phyloP scores from a whole-genome alignment of 1,284 basidiomycete species.

The Cystobasidiaceae sp. region DNA sequence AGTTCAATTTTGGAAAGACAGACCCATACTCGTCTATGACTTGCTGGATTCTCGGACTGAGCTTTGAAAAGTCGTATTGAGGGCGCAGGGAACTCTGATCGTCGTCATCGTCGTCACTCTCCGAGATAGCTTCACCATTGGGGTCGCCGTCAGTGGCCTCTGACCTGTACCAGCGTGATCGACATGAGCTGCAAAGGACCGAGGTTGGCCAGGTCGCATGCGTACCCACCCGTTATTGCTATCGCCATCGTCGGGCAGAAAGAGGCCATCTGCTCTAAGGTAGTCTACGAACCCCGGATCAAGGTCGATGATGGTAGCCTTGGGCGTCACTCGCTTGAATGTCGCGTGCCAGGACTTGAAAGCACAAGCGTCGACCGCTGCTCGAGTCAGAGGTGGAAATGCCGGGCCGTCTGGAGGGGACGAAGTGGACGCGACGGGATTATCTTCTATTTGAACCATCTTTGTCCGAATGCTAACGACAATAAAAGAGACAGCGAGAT shows the following conservation, averaged over 20 bases:
- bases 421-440: not conserved
- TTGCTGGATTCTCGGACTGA: conserved; percentile 67
- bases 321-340: conserved; percentile 66
- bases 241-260: conserved; percentile 76
- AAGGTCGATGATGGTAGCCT: conserved; percentile 71
- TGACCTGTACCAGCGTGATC: conserved; percentile 50
- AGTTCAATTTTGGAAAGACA: conserved; percentile 93
- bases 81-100: conserved; percentile 32
- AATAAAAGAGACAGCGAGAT: too few species aligned
- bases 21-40: conserved; percentile 68
- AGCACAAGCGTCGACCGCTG: conserved; percentile 66
- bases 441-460: not conserved
- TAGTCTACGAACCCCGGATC: conserved; percentile 64
- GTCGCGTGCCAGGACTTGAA: conserved; percentile 82
- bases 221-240: conserved; percentile 41
- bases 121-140: too few species aligned
- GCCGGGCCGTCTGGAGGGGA: not conserved
- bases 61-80: conserved; percentile 60
- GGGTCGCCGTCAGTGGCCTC: conserved; percentile 51
- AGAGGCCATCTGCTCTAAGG: conserved; percentile 70
- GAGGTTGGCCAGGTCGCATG: not conserved
- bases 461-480: too few species aligned
- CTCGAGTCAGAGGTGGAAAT: conserved; percentile 55
- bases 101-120: conserved; percentile 47
- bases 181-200: not conserved